Base-by-base conservation (phyloP, 805 yeast species). In the Lipomyces spencermartinsiae region DNA sequence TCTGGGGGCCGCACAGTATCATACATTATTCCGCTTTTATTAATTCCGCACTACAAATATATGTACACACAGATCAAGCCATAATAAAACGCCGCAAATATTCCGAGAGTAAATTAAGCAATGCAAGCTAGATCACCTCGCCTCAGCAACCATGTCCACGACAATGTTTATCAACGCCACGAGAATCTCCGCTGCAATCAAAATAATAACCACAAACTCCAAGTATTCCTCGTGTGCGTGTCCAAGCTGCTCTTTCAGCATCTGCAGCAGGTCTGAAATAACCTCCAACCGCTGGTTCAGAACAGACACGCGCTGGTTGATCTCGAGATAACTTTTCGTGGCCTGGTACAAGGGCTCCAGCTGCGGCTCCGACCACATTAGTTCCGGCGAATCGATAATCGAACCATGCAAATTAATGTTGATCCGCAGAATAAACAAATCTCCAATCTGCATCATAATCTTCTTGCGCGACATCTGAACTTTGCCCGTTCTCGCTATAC, bases 341-440 rank as follows among this genome's bases (percentile, higher is more conserved):
- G 98, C 98, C 78, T 93, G 98, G 79, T 95, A 95, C 63, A 94
- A 93, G 0, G 99, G 99, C 77, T 95, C 99, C 69, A 95, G 82
- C 76, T 93, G 97, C 1, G 99, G 99, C 78, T 95, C 98, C 0
- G 98, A 88, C 99, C 99, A 95, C 97, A 95, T 93, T 67, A 95
- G 86, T 78, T 95, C 99, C 0, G 99, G 99, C 1, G 97, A 91
- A 78, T 95, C 99, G 69, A 95, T 82, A 34, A 95, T 96, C 19
- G 83, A 80, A 22, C 84, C 84, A 62, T 81, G 84, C 65, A 81
- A 70, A 65, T 81, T 81, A 70, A 81, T 78, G 66, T 80, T 80
- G 68, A 82, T 82, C 25, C 84, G 76, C 72, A 95, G 81, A 68
- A 95, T 95, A 78, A 95, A 95, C 70, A 95, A 84, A 79, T 95